Evolutionary conservation across 2,329 filamentous ascomycete genomes (phyloP).

Genomic region (Dothideomycetes sp.): DNA sequence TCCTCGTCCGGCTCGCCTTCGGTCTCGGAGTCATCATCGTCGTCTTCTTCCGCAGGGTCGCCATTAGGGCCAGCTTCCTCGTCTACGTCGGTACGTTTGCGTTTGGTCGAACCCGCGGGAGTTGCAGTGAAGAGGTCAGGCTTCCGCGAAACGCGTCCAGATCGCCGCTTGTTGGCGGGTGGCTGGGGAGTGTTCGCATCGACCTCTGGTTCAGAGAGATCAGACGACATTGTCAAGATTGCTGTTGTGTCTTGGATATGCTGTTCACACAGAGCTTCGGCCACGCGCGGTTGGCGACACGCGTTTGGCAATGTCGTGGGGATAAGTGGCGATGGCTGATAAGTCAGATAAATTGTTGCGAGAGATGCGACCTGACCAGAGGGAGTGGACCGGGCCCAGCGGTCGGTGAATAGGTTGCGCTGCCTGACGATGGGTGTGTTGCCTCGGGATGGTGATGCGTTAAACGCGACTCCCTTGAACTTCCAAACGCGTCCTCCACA

Average conservation of each 20-base stretch:
- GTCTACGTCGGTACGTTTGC: conserved; percentile 32
- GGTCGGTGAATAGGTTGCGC: too few relatives aligned
- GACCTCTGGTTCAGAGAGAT: background rate
- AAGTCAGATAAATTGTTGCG: too few relatives aligned
- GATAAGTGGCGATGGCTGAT: too few relatives aligned
- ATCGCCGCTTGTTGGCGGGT: conserved; percentile 8
- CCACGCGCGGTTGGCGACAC: too few relatives aligned
- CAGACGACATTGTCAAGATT: background rate
- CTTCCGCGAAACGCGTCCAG: conserved; percentile 11
- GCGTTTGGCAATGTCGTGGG: too few relatives aligned
- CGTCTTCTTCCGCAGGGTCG: conserved; percentile 18
- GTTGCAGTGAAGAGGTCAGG: conserved; percentile 9
- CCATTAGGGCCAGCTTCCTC: conserved; percentile 9
- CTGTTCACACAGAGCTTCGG: too few relatives aligned
- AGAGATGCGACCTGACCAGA: too few relatives aligned
- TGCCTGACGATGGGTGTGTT: too few relatives aligned
- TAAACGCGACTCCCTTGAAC: too few relatives aligned
- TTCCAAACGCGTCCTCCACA: too few relatives aligned
- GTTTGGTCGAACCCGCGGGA: conserved; percentile 25
- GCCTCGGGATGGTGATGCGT: background rate
- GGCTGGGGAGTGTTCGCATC: background rate
- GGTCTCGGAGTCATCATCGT: conserved; percentile 26
- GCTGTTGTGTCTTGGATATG: background rate
- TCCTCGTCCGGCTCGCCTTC: conserved; percentile 34
- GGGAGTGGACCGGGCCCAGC: too few relatives aligned